Evolutionary conservation across 2,329 filamentous ascomycete genomes (phyloP).

Genomic region (Colletotrichum sp.): DNA sequence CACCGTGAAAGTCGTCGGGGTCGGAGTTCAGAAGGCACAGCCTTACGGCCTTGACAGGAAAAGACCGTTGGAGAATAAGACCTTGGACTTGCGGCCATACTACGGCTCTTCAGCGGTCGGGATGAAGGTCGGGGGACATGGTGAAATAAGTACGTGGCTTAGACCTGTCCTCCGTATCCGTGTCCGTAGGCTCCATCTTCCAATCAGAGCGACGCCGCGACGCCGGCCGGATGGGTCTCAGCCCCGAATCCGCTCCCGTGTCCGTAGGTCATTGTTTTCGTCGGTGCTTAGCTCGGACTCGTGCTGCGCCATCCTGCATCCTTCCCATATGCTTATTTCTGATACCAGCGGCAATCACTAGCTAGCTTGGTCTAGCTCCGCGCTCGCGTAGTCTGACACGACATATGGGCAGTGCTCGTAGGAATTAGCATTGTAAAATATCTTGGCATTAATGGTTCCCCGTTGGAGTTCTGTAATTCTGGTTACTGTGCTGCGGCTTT

Average conservation of each 20-base stretch:
- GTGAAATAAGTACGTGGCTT: neutral
- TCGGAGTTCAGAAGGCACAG: neutral
- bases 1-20: neutral
- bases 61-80: neutral
- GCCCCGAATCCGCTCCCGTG: neutral
- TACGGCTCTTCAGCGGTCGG: slow-evolving; percentile 23
- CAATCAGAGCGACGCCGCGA: neutral
- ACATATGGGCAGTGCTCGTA: neutral
- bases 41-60: neutral
- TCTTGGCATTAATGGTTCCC: neutral
- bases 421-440: neutral
- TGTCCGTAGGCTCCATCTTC: slow-evolving; percentile 3
- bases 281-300: neutral
- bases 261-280: neutral
- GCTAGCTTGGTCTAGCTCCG: neutral
- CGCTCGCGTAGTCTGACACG: neutral
- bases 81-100: neutral
- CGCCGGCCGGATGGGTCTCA: neutral
- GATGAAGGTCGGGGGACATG: neutral
- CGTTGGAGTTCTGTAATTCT: neutral
- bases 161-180: neutral
- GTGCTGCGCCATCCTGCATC: neutral
- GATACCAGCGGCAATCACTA: neutral
- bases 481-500: neutral
- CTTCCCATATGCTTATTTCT: neutral